These are phyloP conservation scores for Cercospora sp. DNA, from an alignment of 2,329 filamentous ascomycete species.

Conservation along the genomic window DNA sequence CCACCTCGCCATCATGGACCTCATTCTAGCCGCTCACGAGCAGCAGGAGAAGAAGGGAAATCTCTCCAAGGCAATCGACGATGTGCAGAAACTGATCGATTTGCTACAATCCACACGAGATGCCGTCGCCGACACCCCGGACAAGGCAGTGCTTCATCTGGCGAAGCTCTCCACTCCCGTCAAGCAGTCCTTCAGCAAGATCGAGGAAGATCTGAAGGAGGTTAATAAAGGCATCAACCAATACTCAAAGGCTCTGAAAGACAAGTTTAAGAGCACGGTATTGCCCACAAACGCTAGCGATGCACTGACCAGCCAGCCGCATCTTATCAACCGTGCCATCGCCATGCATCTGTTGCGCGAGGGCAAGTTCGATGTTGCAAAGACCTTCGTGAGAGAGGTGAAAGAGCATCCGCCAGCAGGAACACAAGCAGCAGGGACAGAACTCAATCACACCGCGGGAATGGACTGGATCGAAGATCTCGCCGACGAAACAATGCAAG, in stretches of 20 bases:
- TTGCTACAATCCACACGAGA: slow-evolving; percentile 72
- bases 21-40: slow-evolving; percentile 72
- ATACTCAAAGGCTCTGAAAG: slow-evolving; percentile 83
- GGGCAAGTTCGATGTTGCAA: slow-evolving; percentile 86
- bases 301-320: slow-evolving; percentile 71
- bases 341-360: slow-evolving; percentile 95
- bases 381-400: slow-evolving; percentile 75
- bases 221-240: slow-evolving; percentile 79
- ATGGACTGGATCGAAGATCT: slow-evolving; percentile 30
- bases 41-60: slow-evolving; percentile 69
- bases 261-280: slow-evolving; percentile 68
- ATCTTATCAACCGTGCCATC: slow-evolving; percentile 86
- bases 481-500: slow-evolving; percentile 26
- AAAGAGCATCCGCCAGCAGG: slow-evolving; percentile 4
- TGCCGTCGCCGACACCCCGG: slow-evolving; percentile 69
- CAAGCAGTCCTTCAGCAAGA: slow-evolving; percentile 74
- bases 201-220: slow-evolving; percentile 79
- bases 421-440: slow-evolving; percentile 12
- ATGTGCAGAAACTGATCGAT: slow-evolving; percentile 82
- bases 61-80: slow-evolving; percentile 68
- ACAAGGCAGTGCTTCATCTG: slow-evolving; percentile 70
- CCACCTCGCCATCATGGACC: slow-evolving; percentile 52
- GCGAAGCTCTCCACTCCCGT: slow-evolving; percentile 84
- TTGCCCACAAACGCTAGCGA: slow-evolving; percentile 77
- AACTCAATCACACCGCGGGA: slow-evolving; percentile 18